Base-by-base conservation (phyloP, 2,329 filamentous ascomycete species). In the Pochonia chlamydosporia region DNA sequence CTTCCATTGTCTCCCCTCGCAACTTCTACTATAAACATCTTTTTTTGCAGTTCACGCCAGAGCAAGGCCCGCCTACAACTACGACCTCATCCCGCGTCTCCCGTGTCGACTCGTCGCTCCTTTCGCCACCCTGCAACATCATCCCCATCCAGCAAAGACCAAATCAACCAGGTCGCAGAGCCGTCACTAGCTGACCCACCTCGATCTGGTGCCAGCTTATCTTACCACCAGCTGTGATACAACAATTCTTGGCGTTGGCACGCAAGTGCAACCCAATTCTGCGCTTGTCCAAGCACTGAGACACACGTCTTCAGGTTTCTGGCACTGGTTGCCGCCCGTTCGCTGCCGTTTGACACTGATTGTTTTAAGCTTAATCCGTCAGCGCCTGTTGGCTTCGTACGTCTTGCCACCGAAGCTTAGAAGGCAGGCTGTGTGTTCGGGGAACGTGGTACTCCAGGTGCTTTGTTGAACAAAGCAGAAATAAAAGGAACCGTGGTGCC, bases 321-420 rank as follows among this genome's bases (percentile, higher is more conserved):
- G 7, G 30, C 33, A 23, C 43, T 25, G 14, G 20, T 18, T 20
- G 13, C 26, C 40, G 39, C 26, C n/a, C n/a, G n/a, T 31, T 30
- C 23, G 42, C 50, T 43, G 33, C 39, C 28, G 16, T 21, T 39
- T 24, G 30, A 28, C 40, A 26, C 40, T 42, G 44, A 30, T 31
- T 18, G 21, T 44, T 51, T 52, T 52, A 51, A 52, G 50, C 46
- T 52, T 52, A 49, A 40, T 50, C 43, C 21, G 35, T 36, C 43
- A 18, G 18, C 16, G 14, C 21, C 28, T 37, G 37, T 40, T 39
- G 33, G 25, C 28, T 3, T 40, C 23, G 30, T 21, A 18, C 42
- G 9, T 31, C 24, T 31, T 36, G 18, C 40, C 24, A 28, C 28
- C n/a, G 31, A n/a, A 31, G 28, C 5, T 31, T 43, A 3, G 28